These are phyloP conservation scores for Lagenaria siceraria DNA, from an alignment of 306 rosid genomes.

Conservation along the genomic window DNA sequence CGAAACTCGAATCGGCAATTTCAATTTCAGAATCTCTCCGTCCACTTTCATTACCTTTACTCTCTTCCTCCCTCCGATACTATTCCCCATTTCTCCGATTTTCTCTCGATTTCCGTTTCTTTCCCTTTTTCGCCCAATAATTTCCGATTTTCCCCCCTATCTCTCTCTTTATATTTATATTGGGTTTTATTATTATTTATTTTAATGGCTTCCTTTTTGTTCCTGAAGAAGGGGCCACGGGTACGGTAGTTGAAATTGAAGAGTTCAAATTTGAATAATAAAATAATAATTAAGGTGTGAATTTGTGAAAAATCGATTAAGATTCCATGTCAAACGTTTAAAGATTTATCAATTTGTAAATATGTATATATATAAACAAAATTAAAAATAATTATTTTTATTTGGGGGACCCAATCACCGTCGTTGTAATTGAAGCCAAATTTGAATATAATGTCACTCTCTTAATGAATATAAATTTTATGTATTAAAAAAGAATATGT, in stretches of 20 bases:
- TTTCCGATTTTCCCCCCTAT: not conserved
- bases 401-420: not conserved
- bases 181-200: not conserved
- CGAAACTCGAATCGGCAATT: slow-evolving; percentile 38
- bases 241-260: not conserved
- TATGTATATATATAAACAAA: not conserved
- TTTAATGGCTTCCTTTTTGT: not conserved
- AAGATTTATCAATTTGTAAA: not conserved
- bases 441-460: not conserved
- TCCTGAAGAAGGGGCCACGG: not conserved
- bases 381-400: not conserved
- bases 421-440: not conserved
- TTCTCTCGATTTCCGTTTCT: not conserved
- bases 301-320: not conserved
- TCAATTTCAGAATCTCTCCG: slow-evolving; percentile 62
- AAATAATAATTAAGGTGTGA: not conserved
- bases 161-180: not conserved
- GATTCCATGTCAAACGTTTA: not conserved
- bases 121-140: not conserved
- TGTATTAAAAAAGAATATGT: not conserved
- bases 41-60: slow-evolving; percentile 73
- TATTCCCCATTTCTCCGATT: slow-evolving; percentile 53
- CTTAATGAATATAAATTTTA: not conserved
- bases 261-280: not conserved
- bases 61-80: slow-evolving; percentile 39